Evolutionary conservation across 2,329 filamentous ascomycete species (phyloP).

Genomic region (Colletotrichum sp.): DNA sequence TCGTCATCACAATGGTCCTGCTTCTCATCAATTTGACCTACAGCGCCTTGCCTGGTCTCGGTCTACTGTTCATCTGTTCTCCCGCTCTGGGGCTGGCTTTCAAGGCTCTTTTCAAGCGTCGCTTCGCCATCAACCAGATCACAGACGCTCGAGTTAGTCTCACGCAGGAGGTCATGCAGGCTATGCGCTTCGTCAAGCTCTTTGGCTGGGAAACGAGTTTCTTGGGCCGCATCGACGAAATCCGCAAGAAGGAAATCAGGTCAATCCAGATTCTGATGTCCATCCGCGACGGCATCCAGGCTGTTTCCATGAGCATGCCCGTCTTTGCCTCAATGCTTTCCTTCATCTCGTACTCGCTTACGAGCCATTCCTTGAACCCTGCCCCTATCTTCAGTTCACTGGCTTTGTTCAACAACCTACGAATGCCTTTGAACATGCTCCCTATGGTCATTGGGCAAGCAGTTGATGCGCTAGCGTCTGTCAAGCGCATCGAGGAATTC

Average conservation of each 20-base stretch:
- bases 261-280: conserved; percentile 82
- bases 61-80: conserved; percentile 76
- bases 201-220: conserved; percentile 95
- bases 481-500: conserved; percentile 87
- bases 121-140: conserved; percentile 85
- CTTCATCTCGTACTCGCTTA: conserved; percentile 80
- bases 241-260: conserved; percentile 76
- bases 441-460: conserved; percentile 87
- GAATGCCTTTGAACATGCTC: conserved; percentile 86
- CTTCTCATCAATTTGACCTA: conserved; percentile 87
- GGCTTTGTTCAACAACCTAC: conserved; percentile 88
- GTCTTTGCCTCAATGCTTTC: conserved; percentile 94
- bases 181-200: conserved; percentile 92
- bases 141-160: conserved; percentile 90
- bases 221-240: conserved; percentile 72
- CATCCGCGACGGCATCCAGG: conserved; percentile 83
- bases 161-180: conserved; percentile 88
- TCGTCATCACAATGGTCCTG: conserved; percentile 77
- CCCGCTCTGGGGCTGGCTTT: conserved; percentile 70
- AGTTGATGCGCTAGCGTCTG: conserved; percentile 84
- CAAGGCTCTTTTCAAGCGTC: conserved; percentile 71
- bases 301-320: conserved; percentile 82
- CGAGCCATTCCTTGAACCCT: conserved; percentile 70
- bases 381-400: conserved; percentile 89
- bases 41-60: conserved; percentile 87